A percentile compares a stretch with the other conserved stretches of the same genome.
These are phyloP conservation scores for Meredithiella fracta DNA, from an alignment of 2,329 filamentous ascomycete species.

Conservation along the genomic window DNA sequence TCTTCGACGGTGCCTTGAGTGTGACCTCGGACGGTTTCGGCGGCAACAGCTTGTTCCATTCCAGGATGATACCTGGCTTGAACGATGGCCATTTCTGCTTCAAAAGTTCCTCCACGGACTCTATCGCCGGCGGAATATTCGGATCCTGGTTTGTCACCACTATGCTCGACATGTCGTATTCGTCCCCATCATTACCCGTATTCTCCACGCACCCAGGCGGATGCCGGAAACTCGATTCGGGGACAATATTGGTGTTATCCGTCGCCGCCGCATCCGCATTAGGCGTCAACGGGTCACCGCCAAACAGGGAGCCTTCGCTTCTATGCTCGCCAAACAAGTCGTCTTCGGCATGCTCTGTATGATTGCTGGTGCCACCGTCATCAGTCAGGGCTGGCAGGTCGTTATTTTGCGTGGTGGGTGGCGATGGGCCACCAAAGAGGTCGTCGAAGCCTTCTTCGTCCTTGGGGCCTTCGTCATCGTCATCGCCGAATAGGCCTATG, in stretches of 20 bases:
- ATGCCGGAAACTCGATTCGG: slow-evolving; percentile 14
- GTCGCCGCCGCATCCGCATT: not conserved
- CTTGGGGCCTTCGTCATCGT: not conserved
- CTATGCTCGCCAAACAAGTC: slow-evolving; percentile 50
- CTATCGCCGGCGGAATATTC: slow-evolving; percentile 50
- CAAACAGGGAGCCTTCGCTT: slow-evolving; percentile 19
- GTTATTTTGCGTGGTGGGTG: not conserved
- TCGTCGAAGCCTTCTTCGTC: slow-evolving; percentile 4
- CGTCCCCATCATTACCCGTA: slow-evolving; percentile 26
- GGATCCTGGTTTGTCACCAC: slow-evolving; percentile 38
- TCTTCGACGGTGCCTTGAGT: slow-evolving; percentile 62
- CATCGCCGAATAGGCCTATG: not conserved
- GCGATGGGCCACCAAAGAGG: slow-evolving; percentile 6
- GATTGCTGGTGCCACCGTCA: slow-evolving; percentile 40
- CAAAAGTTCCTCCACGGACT: slow-evolving; percentile 59
- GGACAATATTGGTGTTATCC: slow-evolving; percentile 9
- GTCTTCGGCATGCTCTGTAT: slow-evolving; percentile 28
- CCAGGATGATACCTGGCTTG: slow-evolving; percentile 54
- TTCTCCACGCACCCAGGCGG: not conserved
- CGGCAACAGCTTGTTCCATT: slow-evolving; percentile 70
- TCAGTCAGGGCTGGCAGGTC: slow-evolving; percentile 28
- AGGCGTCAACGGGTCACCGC: slow-evolving; percentile 18
- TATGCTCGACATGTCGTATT: slow-evolving; percentile 29
- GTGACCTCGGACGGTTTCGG: slow-evolving; percentile 63
- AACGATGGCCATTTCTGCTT: slow-evolving; percentile 71